phyloP scores from a whole-genome alignment of 2,329 filamentous ascomycete species.

The Aspergillus brasiliensis region DNA sequence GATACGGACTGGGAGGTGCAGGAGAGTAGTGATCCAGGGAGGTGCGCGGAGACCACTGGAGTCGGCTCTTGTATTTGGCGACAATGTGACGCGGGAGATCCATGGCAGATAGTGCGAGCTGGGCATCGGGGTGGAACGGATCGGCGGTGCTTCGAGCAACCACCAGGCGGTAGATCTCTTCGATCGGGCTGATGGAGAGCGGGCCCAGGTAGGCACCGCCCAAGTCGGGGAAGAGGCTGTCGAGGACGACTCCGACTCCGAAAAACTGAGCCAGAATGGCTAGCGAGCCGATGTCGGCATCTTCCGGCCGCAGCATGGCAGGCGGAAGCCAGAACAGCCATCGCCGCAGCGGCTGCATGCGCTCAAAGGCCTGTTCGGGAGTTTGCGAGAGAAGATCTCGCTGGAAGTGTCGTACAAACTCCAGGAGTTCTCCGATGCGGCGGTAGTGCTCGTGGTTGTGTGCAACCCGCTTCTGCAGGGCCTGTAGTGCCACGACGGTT shows the following conservation, averaged over 20 bases:
- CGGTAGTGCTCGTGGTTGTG: constrained; percentile 70
- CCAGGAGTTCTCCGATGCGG: constrained; percentile 68
- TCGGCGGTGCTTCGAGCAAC: constrained; percentile 67
- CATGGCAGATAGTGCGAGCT: constrained; percentile 68
- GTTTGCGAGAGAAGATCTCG: constrained; percentile 70
- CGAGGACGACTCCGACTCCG: constrained; percentile 81
- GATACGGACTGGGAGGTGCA: constrained; percentile 38
- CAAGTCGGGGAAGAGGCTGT: constrained; percentile 88
- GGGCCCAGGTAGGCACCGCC: constrained; percentile 85
- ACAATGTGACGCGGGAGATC: constrained; percentile 72
- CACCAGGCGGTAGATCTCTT: constrained; percentile 79
- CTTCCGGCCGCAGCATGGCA: constrained; percentile 74
- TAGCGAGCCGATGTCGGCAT: constrained; percentile 74
- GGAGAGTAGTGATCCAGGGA: constrained; percentile 43
- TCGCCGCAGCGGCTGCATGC: constrained; percentile 81
- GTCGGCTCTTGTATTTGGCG: constrained; percentile 67
- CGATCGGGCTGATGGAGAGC: constrained; percentile 76
- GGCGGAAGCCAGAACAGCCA: constrained; percentile 98
- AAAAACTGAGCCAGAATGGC: constrained; percentile 90
- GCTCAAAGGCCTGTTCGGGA: constrained; percentile 83
- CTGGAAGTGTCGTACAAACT: constrained; percentile 71
- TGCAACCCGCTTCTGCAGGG: constrained; percentile 63
- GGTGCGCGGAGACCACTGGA: constrained; percentile 60
- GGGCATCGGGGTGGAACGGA: constrained; percentile 58
- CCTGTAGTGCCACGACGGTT: constrained; percentile 64